Percentiles rank a stretch among this genome's conserved stretches.
Evolutionary conservation across 2,329 filamentous ascomycete species (phyloP).

Genomic region (Aaosphaeria pasadenensis): DNA sequence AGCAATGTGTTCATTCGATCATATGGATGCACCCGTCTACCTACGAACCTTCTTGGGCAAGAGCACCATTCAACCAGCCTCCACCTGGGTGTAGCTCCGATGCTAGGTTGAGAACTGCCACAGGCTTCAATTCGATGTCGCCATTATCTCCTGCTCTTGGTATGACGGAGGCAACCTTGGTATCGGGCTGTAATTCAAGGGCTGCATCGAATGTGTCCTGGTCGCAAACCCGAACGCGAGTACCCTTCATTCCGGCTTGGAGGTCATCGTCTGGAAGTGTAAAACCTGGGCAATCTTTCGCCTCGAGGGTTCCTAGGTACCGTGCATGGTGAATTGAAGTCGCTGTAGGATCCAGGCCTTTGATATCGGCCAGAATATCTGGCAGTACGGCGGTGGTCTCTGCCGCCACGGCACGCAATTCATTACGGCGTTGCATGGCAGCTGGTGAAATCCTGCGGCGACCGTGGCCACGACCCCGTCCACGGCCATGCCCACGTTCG

Average conservation of each 20-base stretch:
- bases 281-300: conserved; percentile 19
- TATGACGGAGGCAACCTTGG: conserved; percentile 3
- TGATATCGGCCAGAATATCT: conserved; percentile 14
- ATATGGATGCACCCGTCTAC: too few species aligned
- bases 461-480: not conserved
- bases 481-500: not conserved
- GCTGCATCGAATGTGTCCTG: conserved; percentile 34
- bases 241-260: conserved; percentile 16
- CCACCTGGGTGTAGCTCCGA: conserved; percentile 59
- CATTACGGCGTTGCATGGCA: conserved; percentile 1
- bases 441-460: not conserved
- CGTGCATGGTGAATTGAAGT: conserved; percentile 16
- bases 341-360: conserved; percentile 13
- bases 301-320: conserved; percentile 13
- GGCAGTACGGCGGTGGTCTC: conserved; percentile 24
- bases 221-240: conserved; percentile 27
- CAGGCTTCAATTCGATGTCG: conserved; percentile 24
- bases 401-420: conserved; percentile 20
- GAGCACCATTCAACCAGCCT: conserved; percentile 59
- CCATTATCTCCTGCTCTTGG: not conserved
- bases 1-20: too few species aligned
- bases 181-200: conserved; percentile 18
- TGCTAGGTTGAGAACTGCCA: conserved; percentile 67
- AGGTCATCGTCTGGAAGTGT: conserved; percentile 10
- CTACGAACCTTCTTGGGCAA: conserved; percentile 56